These are phyloP conservation scores for Manihot esculenta DNA, from an alignment of 441 rosid genomes.

Conservation along the genomic window DNA sequence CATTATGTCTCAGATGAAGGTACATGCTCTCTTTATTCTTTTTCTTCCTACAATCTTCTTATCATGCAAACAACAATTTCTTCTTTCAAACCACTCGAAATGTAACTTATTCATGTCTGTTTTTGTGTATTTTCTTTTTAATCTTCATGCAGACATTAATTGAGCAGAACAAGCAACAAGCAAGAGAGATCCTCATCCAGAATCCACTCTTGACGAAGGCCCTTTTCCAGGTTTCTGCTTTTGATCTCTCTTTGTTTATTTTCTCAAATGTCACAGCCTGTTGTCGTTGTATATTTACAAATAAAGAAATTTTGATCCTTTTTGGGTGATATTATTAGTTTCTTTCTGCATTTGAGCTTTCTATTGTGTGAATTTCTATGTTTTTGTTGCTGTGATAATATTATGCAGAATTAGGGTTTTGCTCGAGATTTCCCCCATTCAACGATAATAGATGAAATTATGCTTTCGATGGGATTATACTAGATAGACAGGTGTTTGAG, in stretches of 20 bases:
- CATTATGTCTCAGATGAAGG: slow-evolving; percentile 96
- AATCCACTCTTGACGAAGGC: slow-evolving; percentile 90
- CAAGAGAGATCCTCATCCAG: slow-evolving; percentile 76
- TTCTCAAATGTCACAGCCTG: too few species aligned
- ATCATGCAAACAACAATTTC: background rate
- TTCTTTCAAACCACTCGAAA: background rate
- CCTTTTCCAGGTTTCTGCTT: slow-evolving; percentile 70
- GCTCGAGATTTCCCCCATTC: too few species aligned
- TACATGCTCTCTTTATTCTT: slow-evolving; percentile 5
- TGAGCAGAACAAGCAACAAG: slow-evolving; percentile 90
- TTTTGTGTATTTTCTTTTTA: background rate
- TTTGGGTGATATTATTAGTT: background rate
- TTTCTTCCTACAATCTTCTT: background rate
- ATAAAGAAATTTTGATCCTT: background rate
- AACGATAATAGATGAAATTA: background rate
- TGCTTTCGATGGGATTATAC: background rate
- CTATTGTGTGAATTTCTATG: background rate
- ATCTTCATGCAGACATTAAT: slow-evolving; percentile 51
- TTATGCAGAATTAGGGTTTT: slow-evolving; percentile 23
- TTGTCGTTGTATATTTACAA: too few species aligned
- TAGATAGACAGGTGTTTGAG: background rate
- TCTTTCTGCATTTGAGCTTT: background rate
- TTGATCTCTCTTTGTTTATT: background rate
- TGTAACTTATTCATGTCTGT: background rate
- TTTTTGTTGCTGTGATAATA: slow-evolving; percentile 2